A percentile compares a stretch with the other conserved stretches of the same genome.
Evolutionary conservation across 495 filamentous ascomycete genomes (phyloP).

Genomic region (Filosporella fistucella): DNA sequence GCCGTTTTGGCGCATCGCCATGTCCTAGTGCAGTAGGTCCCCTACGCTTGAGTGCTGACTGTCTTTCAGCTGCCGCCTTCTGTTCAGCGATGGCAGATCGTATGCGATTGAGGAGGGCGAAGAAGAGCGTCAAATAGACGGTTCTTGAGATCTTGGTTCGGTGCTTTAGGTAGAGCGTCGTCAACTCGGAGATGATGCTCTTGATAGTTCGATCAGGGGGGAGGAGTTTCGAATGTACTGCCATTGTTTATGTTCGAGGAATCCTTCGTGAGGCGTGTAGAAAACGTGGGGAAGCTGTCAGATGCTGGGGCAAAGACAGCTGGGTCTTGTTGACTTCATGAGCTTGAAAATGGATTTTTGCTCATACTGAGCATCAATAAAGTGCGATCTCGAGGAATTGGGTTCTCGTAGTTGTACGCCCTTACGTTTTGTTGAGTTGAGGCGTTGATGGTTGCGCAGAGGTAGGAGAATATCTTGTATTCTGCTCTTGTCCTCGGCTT

Average conservation of each 20-base stretch:
- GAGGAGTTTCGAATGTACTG: constrained; percentile 74
- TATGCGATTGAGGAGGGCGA: constrained; percentile 83
- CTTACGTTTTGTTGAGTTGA: too few species aligned
- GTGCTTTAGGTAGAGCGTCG: constrained; percentile 73
- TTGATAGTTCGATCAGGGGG: constrained; percentile 65
- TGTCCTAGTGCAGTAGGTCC: constrained; percentile 42
- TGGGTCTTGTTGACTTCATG: too few species aligned
- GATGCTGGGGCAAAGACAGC: constrained; percentile 1
- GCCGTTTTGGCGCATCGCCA: constrained; percentile 40
- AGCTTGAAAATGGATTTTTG: too few species aligned
- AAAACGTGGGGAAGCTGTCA: constrained; percentile 12
- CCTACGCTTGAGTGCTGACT: constrained; percentile 56
- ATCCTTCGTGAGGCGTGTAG: not conserved
- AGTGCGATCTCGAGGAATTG: too few species aligned
- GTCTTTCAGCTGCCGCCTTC: constrained; percentile 75
- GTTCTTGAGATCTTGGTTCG: constrained; percentile 86
- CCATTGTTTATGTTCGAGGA: constrained; percentile 45
- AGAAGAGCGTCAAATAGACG: constrained; percentile 86
- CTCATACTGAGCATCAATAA: too few species aligned
- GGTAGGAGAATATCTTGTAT: too few species aligned
- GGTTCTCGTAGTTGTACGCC: too few species aligned
- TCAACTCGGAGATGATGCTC: constrained; percentile 66
- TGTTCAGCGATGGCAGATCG: constrained; percentile 90
- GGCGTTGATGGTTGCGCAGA: too few species aligned
- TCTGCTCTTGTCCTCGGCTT: too few species aligned